phyloP scores from a whole-genome alignment of 2,329 filamentous ascomycete genomes.

The Arachnomyces sp. region DNA sequence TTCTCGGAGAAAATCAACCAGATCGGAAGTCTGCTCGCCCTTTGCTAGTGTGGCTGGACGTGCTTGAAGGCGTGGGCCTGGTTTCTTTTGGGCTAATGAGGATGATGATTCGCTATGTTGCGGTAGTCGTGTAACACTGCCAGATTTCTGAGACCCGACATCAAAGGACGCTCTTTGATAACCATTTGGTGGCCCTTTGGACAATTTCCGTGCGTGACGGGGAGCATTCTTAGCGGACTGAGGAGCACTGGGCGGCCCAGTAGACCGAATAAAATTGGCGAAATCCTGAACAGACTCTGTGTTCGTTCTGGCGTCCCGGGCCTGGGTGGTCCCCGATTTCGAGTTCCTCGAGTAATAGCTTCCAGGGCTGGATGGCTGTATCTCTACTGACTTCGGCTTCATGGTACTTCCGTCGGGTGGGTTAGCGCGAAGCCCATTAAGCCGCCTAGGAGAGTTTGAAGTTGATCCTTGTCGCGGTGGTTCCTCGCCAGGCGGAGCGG shows the following conservation, averaged over 20 bases:
- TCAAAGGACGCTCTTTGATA: no score
- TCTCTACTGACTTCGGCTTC: conserved; percentile 17
- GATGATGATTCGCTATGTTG: background rate
- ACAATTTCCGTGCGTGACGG: background rate
- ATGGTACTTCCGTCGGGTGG: conserved; percentile 15
- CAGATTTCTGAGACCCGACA: no score
- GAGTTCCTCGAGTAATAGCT: conserved; percentile 19
- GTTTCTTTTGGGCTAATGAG: conserved; percentile 11
- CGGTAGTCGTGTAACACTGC: background rate
- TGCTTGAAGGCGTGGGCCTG: conserved; percentile 52
- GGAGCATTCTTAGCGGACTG: background rate
- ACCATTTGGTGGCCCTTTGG: background rate
- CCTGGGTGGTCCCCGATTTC: conserved; percentile 29
- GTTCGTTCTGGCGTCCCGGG: conserved; percentile 65
- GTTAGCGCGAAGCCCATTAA: conserved; percentile 13
- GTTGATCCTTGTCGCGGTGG: conserved; percentile 14
- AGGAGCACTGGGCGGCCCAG: conserved; percentile 51
- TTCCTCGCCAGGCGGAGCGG: conserved; percentile 24
- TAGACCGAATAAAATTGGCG: conserved; percentile 81
- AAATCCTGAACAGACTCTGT: conserved; percentile 71
- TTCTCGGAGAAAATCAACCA: conserved; percentile 92
- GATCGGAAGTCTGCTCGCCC: conserved; percentile 64
- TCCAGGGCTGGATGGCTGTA: conserved; percentile 15
- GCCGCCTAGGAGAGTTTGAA: conserved; percentile 3
- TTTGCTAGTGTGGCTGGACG: conserved; percentile 59